phyloP scores from a whole-genome alignment of 225 moss, liverwort and hornwort genomes.

The Polytrichum formosum region DNA sequence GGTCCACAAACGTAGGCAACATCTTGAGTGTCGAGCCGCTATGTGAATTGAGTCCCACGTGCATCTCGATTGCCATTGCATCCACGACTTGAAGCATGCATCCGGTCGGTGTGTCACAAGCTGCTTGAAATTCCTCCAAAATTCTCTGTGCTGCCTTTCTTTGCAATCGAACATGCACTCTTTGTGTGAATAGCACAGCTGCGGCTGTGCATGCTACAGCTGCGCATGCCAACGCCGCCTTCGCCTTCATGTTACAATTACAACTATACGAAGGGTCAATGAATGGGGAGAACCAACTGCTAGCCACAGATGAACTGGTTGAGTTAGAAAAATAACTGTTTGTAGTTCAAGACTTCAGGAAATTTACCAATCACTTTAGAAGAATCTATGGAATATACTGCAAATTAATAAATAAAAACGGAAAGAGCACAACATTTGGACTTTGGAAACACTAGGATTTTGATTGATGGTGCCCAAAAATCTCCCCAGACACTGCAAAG shows the following conservation, averaged over 20 bases:
- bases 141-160: background rate
- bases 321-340: too few relatives aligned
- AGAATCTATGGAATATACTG: too few relatives aligned
- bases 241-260: background rate
- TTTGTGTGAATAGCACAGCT: conserved; percentile 4
- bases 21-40: conserved; percentile 28
- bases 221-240: conserved; percentile 11
- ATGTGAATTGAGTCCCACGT: conserved; percentile 26
- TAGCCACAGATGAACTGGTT: too few relatives aligned
- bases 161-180: conserved; percentile 1
- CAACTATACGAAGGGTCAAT: too few relatives aligned
- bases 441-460: too few relatives aligned
- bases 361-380: too few relatives aligned
- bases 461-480: too few relatives aligned
- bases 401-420: too few relatives aligned
- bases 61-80: conserved; percentile 30
- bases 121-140: conserved; percentile 23
- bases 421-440: too few relatives aligned
- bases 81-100: conserved; percentile 21
- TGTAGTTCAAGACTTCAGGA: too few relatives aligned
- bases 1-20: conserved; percentile 39
- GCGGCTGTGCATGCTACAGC: conserved; percentile 10
- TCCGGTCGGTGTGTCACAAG: conserved; percentile 16
- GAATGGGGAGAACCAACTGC: too few relatives aligned
- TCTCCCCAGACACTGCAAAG: too few relatives aligned